These are phyloP conservation scores for Gossypium davidsonii DNA, from an alignment of 441 rosid species.

Conservation along the genomic window DNA sequence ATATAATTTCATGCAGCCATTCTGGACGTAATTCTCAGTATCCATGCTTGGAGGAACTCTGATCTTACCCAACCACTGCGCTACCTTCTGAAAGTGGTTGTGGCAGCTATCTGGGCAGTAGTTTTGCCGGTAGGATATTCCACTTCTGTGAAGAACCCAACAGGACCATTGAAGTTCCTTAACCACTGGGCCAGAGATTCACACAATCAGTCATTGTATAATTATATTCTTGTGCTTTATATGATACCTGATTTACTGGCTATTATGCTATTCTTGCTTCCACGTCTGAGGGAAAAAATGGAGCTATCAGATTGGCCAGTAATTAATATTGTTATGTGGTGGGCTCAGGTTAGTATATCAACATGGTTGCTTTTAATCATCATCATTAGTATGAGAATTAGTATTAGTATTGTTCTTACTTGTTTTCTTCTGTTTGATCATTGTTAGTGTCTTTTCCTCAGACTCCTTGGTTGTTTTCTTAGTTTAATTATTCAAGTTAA, in stretches of 20 bases:
- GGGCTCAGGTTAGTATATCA: constrained; percentile 81
- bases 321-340: constrained; percentile 83
- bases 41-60: constrained; percentile 83
- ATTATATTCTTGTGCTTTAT: constrained; percentile 69
- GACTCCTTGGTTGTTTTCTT: not conserved
- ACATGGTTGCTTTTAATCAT: not conserved
- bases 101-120: constrained; percentile 82
- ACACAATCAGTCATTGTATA: constrained; percentile 56
- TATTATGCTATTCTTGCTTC: constrained; percentile 66
- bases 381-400: not conserved
- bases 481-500: not conserved
- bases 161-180: constrained; percentile 62
- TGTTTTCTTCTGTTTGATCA: not conserved
- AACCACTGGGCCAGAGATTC: constrained; percentile 60
- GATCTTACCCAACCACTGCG: constrained; percentile 69
- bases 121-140: constrained; percentile 75
- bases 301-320: constrained; percentile 78
- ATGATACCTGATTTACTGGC: constrained; percentile 75
- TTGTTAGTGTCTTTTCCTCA: not conserved
- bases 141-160: constrained; percentile 63
- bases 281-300: constrained; percentile 69
- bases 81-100: constrained; percentile 63
- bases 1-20: constrained; percentile 45
- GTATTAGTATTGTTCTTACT: not conserved
- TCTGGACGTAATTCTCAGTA: constrained; percentile 75